These are phyloP conservation scores for Fragosphaeria purpurea DNA, from an alignment of 2,329 filamentous ascomycete genomes.

Conservation along the genomic window DNA sequence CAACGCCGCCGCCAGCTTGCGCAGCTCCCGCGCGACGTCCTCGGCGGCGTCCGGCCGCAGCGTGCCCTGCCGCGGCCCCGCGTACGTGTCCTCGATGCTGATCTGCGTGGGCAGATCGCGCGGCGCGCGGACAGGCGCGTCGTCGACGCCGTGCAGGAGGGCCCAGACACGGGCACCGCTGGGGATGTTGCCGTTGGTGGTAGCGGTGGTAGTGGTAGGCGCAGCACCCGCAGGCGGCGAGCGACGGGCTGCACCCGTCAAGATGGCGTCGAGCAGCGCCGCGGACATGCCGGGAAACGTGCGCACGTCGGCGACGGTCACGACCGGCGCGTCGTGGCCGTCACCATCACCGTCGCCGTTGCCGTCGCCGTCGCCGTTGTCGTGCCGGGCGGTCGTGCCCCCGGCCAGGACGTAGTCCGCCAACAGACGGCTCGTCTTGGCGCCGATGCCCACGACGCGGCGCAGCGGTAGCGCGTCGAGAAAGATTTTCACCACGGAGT, in stretches of 20 bases:
- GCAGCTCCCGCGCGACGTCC: slow-evolving; percentile 57
- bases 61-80: slow-evolving; percentile 54
- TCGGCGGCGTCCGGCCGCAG: slow-evolving; percentile 51
- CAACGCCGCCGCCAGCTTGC: slow-evolving; percentile 58
- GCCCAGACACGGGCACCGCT: slow-evolving; percentile 60
- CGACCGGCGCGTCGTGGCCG: slow-evolving; percentile 16
- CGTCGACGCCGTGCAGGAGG: slow-evolving; percentile 72
- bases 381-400: slow-evolving; percentile 18
- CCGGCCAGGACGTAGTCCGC: slow-evolving; percentile 43
- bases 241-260: slow-evolving; percentile 49
- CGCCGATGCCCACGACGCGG: slow-evolving; percentile 77
- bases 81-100: slow-evolving; percentile 89
- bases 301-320: slow-evolving; percentile 59
- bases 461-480: slow-evolving; percentile 67
- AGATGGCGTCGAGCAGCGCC: slow-evolving; percentile 53
- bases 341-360: slow-evolving; percentile 18
- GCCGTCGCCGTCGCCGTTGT: slow-evolving; percentile 13
- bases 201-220: slow-evolving; percentile 41
- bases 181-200: slow-evolving; percentile 28
- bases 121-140: slow-evolving; percentile 60
- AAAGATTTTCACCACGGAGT: slow-evolving; percentile 50
- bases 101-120: slow-evolving; percentile 73
- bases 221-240: slow-evolving; percentile 19
- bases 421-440: slow-evolving; percentile 52
- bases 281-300: slow-evolving; percentile 52